phyloP scores from a whole-genome alignment of 2,329 filamentous ascomycete species.

The Cyclaneusma minus region DNA sequence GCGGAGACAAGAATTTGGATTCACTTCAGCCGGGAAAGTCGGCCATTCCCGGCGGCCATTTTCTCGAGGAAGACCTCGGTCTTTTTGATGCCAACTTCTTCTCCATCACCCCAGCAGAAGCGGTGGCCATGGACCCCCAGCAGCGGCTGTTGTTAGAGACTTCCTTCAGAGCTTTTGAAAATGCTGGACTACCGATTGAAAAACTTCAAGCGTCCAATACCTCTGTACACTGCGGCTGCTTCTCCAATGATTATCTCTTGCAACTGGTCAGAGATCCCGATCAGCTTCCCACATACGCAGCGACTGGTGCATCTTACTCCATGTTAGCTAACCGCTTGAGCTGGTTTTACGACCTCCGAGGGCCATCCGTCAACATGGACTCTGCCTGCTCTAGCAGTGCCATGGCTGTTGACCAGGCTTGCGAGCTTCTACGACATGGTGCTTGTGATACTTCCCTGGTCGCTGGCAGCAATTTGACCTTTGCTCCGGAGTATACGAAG shows the following conservation, averaged over 20 bases:
- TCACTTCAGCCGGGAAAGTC: slow-evolving; percentile 18
- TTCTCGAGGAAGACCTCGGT: slow-evolving; percentile 2
- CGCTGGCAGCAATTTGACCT: slow-evolving; percentile 11
- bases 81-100: slow-evolving; percentile 3
- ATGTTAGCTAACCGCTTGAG: slow-evolving; percentile 16
- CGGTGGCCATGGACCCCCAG: slow-evolving; percentile 11
- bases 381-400: slow-evolving; percentile 15
- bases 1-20: slow-evolving; percentile 16
- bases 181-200: slow-evolving; percentile 13
- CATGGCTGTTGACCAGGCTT: slow-evolving; percentile 17
- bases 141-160: slow-evolving; percentile 2
- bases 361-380: slow-evolving; percentile 14
- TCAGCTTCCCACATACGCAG: slow-evolving; percentile 11
- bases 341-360: slow-evolving; percentile 15
- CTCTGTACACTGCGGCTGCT: slow-evolving; percentile 6
- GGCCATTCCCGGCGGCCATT: slow-evolving; percentile 8
- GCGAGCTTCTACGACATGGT: slow-evolving; percentile 9
- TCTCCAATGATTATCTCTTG: slow-evolving; percentile 3
- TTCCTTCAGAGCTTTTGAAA: slow-evolving; percentile 10
- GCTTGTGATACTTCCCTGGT: slow-evolving; percentile 10
- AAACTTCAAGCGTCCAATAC: slow-evolving; percentile 7
- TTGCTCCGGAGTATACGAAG: slow-evolving; percentile 5
- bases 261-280: slow-evolving; percentile 7
- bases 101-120: slow-evolving; percentile 2
- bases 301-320: no score